Conservation (phyloP, 257 asterid genomes). For the Solanum rostratum region DNA sequence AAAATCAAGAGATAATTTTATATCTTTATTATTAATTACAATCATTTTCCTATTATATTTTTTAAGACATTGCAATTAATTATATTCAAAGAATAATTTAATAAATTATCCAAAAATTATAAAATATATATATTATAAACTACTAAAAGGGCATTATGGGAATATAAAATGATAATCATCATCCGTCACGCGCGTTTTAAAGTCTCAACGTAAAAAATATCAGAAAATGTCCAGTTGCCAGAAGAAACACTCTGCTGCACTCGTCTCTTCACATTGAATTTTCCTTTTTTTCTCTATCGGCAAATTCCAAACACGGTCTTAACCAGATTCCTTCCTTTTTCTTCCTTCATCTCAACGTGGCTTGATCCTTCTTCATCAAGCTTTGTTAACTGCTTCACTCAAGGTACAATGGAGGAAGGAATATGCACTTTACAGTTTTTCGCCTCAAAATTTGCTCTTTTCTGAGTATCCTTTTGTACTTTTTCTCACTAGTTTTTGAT, state of each 20-base stretch:
- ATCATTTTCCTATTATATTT: too few species aligned
- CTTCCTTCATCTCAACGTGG: not conserved
- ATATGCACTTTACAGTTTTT: not conserved
- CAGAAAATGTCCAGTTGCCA: not conserved
- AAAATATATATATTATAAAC: too few species aligned
- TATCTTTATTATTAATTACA: too few species aligned
- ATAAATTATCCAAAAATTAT: too few species aligned
- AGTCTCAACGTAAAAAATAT: not conserved
- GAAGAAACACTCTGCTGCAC: not conserved
- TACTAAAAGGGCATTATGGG: not conserved
- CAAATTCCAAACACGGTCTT: not conserved
- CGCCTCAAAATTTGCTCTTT: not conserved
- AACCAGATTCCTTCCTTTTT: not conserved
- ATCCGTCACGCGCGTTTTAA: not conserved
- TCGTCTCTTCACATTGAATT: not conserved
- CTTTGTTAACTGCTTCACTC: conserved; percentile 14
- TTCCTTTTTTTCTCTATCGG: not conserved
- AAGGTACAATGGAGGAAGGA: conserved; percentile 5
- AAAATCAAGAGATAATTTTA: too few species aligned
- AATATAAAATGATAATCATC: not conserved
- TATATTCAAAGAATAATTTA: too few species aligned
- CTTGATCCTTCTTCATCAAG: not conserved
- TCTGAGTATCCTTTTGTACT: not conserved
- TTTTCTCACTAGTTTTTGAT: conserved; percentile 1
- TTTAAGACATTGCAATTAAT: too few species aligned